These are phyloP conservation scores for Psidium friedrichsthalianum DNA, from an alignment of 345 rosid species.

Conservation along the genomic window DNA sequence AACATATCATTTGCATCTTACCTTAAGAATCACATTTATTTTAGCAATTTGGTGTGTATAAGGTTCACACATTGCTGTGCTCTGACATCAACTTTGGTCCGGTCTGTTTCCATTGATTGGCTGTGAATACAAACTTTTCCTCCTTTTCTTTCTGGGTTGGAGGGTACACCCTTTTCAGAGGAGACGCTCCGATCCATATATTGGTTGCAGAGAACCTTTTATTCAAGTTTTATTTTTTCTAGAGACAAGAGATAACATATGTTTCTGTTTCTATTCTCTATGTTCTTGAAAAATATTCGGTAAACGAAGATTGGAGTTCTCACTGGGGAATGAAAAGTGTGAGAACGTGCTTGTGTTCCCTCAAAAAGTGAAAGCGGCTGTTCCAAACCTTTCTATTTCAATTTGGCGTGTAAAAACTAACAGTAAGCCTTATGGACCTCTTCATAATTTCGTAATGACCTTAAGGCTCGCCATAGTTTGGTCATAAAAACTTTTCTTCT, in stretches of 20 bases:
- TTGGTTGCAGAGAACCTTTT: neutral
- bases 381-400: too few relatives aligned
- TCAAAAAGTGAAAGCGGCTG: too few relatives aligned
- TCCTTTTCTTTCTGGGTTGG: neutral
- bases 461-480: neutral
- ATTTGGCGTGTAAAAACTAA: too few relatives aligned
- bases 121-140: neutral
- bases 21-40: neutral
- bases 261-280: neutral
- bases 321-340: neutral
- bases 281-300: neutral
- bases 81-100: neutral
- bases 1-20: neutral
- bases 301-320: neutral
- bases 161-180: neutral
- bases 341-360: neutral
- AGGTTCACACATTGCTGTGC: neutral
- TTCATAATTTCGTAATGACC: too few relatives aligned
- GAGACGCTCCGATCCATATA: fast-evolving
- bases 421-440: too few relatives aligned
- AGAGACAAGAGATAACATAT: neutral
- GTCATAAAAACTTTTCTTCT: neutral
- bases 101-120: neutral
- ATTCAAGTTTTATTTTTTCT: neutral
- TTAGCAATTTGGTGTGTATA: neutral